Evolutionary conservation across 2,329 filamentous ascomycete genomes (phyloP).

Genomic region (Ophiostoma quercus): DNA sequence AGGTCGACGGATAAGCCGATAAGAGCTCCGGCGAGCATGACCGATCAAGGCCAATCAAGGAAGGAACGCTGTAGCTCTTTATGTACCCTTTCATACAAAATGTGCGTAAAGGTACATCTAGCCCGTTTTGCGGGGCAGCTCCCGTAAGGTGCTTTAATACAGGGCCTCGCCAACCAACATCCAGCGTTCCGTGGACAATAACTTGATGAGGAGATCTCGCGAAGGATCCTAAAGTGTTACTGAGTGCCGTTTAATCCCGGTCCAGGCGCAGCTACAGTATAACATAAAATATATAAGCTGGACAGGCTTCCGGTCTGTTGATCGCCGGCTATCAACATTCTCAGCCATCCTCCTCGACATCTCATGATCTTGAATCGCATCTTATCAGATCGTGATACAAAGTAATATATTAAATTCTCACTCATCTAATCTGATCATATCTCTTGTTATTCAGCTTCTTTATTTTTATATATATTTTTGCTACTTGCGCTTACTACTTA

Average conservation of each 20-base stretch:
- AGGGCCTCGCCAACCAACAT: background rate
- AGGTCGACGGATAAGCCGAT: conserved; percentile 13
- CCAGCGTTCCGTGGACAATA: background rate
- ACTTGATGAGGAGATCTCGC: background rate
- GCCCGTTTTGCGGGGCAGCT: background rate
- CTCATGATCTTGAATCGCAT: background rate
- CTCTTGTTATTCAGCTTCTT: background rate
- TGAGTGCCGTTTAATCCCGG: background rate
- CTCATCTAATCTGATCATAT: background rate
- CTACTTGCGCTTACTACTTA: background rate
- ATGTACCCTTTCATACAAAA: conserved; percentile 8
- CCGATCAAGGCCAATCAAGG: conserved; percentile 21
- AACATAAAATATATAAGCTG: background rate
- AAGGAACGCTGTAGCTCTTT: background rate
- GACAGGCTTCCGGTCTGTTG: background rate
- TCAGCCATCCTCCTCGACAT: background rate
- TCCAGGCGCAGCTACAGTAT: background rate
- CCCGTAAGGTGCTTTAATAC: background rate
- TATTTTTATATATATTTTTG: background rate
- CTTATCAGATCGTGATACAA: background rate
- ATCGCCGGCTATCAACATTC: background rate
- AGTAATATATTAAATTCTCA: background rate
- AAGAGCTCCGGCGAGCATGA: conserved; percentile 22
- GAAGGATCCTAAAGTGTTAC: background rate
- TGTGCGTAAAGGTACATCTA: conserved; percentile 8